Evolutionary conservation across 176 grass and related monocot species (phyloP).

Genomic region (Chrysopogon serrulatus): DNA sequence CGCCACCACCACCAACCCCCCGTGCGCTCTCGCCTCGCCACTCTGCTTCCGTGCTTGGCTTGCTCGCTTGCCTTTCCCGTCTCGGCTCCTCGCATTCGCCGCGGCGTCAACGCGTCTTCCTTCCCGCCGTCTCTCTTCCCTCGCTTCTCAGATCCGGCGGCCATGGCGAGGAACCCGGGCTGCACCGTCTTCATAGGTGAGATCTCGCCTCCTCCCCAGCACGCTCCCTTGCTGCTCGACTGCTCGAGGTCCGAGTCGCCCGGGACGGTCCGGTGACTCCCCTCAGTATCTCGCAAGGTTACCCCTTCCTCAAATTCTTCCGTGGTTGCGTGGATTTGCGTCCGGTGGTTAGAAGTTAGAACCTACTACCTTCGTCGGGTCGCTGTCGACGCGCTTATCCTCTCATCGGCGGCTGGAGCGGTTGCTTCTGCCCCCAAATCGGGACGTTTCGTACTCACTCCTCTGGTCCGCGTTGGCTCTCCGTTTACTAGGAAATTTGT

Average conservation of each 20-base stretch:
- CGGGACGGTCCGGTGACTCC: background rate
- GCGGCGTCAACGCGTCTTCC: constrained; percentile 13
- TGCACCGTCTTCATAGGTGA: constrained; percentile 81
- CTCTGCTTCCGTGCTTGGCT: background rate
- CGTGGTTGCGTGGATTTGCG: background rate
- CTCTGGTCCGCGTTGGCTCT: background rate
- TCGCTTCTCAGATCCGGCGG: constrained; percentile 20
- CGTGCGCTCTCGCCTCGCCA: no score
- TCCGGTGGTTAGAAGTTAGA: background rate
- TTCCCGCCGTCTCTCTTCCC: background rate
- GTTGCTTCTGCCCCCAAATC: background rate
- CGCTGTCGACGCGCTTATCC: background rate
- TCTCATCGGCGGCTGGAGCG: background rate
- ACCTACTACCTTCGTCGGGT: background rate
- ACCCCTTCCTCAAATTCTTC: background rate
- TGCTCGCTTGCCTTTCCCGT: background rate
- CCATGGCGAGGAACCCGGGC: constrained; percentile 68
- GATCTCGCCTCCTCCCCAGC: background rate
- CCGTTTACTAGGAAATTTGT: background rate
- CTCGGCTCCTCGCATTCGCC: constrained; percentile 2
- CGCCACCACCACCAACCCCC: no score
- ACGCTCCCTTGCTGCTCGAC: background rate
- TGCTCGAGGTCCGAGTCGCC: background rate
- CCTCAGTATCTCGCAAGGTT: background rate
- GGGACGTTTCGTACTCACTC: background rate